Percentiles rank a stretch among this genome's conserved stretches.
Evolutionary conservation across 108 stramenopile species (phyloP).

Genomic region (Cyclotella atomus): DNA sequence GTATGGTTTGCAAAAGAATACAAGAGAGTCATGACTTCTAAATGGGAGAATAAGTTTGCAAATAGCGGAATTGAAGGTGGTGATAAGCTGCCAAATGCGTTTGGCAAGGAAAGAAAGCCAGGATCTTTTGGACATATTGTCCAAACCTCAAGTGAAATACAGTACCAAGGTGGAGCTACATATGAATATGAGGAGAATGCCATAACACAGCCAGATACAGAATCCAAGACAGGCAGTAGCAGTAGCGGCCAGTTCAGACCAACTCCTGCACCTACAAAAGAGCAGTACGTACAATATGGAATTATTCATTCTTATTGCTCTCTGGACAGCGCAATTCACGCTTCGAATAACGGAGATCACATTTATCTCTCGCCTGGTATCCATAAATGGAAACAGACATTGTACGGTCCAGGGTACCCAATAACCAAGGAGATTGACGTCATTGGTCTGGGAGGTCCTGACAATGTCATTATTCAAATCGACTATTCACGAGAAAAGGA

Average conservation of each 20-base stretch:
- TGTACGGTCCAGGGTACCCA: too few species aligned
- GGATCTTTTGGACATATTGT: background rate
- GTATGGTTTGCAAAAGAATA: background rate
- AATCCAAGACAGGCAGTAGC: background rate
- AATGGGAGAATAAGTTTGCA: background rate
- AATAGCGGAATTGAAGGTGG: background rate
- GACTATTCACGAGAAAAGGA: too few species aligned
- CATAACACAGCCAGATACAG: too few species aligned
- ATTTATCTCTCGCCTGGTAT: too few species aligned
- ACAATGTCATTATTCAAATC: too few species aligned
- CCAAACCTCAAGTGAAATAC: background rate
- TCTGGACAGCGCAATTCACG: too few species aligned
- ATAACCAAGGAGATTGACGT: too few species aligned
- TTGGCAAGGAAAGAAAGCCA: background rate
- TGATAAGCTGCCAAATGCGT: background rate
- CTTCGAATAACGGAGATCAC: too few species aligned
- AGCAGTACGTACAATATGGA: constrained; percentile 10
- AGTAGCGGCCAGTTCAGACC: background rate
- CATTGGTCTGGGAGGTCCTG: too few species aligned
- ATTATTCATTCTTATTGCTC: constrained; percentile 22
- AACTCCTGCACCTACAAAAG: constrained; percentile 18
- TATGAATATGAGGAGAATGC: background rate
- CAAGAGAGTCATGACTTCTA: background rate
- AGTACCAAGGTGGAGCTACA: too few species aligned
- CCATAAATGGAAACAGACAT: too few species aligned